These are phyloP conservation scores for Penicillium verrucosum DNA, from an alignment of 2,329 filamentous ascomycete genomes.

Conservation along the genomic window DNA sequence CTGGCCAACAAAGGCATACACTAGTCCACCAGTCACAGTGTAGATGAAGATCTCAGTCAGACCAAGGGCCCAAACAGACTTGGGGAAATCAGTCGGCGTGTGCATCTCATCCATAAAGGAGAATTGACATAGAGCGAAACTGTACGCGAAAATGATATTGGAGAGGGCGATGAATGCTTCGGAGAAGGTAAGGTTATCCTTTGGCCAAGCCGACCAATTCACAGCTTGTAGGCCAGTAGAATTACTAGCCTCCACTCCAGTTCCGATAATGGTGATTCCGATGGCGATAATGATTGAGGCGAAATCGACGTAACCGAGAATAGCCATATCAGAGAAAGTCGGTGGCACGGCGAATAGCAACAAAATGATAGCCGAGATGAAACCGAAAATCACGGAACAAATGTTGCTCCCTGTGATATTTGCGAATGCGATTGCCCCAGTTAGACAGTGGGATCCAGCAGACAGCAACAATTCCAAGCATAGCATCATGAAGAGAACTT, in stretches of 20 bases:
- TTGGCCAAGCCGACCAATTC: background rate
- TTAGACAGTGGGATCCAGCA: background rate
- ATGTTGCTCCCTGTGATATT: background rate
- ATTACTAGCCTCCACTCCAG: background rate
- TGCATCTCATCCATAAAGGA: background rate
- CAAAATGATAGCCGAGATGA: background rate
- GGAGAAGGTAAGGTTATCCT: background rate
- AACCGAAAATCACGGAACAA: background rate
- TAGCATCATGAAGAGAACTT: background rate
- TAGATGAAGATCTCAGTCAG: background rate
- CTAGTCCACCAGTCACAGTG: background rate
- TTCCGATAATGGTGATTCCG: background rate
- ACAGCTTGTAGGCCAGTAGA: background rate
- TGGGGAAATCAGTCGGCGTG: background rate
- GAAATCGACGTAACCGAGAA: background rate
- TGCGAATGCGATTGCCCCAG: background rate
- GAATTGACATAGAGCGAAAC: background rate
- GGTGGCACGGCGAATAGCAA: background rate
- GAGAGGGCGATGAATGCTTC: background rate
- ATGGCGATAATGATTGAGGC: background rate
- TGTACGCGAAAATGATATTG: background rate
- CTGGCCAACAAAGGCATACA: background rate
- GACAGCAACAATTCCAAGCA: background rate
- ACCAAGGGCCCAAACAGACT: background rate
- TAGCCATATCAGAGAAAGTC: background rate